phyloP scores from a whole-genome alignment of 108 stramenopile genomes.

The Conticribra weissflogii region DNA sequence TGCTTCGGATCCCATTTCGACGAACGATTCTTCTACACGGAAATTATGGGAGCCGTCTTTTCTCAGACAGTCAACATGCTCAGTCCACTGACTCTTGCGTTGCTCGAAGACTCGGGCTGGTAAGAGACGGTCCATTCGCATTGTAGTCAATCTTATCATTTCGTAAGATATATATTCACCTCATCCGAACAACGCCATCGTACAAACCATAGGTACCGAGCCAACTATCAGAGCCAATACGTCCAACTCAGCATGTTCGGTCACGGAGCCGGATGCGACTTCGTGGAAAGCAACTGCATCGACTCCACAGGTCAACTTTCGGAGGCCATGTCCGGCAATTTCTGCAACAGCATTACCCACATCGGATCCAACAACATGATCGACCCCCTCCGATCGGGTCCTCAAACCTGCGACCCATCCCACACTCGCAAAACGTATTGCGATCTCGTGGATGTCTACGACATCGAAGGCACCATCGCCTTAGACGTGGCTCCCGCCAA shows the following conservation, averaged over 20 bases:
- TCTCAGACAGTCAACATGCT: constrained; percentile 56
- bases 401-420: constrained; percentile 51
- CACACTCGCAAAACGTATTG: constrained; percentile 52
- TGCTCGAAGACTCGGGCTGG: constrained; percentile 67
- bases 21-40: constrained; percentile 48
- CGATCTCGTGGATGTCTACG: constrained; percentile 38
- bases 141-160: constrained; percentile 40
- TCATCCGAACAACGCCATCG: no score
- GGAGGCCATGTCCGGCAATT: constrained; percentile 52
- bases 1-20: constrained; percentile 63
- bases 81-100: constrained; percentile 52
- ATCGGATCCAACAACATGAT: constrained; percentile 21
- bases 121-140: constrained; percentile 30
- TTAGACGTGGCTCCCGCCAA: constrained; percentile 31
- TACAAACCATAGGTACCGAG: constrained; percentile 34
- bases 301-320: constrained; percentile 57
- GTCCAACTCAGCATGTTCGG: constrained; percentile 50
- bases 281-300: constrained; percentile 54
- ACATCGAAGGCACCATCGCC: constrained; percentile 16
- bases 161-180: neutral
- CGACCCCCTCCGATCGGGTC: constrained; percentile 10
- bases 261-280: constrained; percentile 58
- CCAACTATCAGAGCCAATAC: constrained; percentile 49
- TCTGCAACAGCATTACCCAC: constrained; percentile 60
- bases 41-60: constrained; percentile 64